A percentile compares a stretch with the other conserved stretches of the same genome.
phyloP scores from a whole-genome alignment of 768 basidiomycete genomes.

The Agaricus bisporus region DNA sequence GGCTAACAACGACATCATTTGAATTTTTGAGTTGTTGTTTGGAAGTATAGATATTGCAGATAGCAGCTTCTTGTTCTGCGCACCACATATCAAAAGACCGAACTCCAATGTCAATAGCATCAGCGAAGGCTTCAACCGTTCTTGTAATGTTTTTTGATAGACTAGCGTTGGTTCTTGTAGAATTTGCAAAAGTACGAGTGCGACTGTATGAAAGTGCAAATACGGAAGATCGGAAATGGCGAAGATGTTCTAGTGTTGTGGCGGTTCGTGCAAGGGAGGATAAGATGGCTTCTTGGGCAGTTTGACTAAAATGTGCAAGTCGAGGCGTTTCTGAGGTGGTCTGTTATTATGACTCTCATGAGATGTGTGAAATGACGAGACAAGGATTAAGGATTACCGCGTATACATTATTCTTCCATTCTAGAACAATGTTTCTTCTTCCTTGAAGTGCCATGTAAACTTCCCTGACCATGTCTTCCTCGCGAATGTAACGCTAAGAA shows the following conservation, averaged over 20 bases:
- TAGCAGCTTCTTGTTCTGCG: conserved; percentile 57
- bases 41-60: conserved; percentile 36
- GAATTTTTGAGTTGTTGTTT: not conserved
- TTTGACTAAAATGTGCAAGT: conserved; percentile 60
- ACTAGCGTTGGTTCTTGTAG: conserved; percentile 9
- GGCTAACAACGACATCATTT: conserved; percentile 44
- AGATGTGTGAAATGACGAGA: not conserved
- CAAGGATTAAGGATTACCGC: conserved; percentile 18
- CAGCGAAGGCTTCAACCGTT: conserved; percentile 79
- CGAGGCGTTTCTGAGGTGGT: conserved; percentile 47
- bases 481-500: conserved; percentile 61
- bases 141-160: conserved; percentile 30
- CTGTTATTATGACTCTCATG: conserved; percentile 21
- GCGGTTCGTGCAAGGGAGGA: conserved; percentile 51
- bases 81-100: conserved; percentile 64
- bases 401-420: conserved; percentile 27
- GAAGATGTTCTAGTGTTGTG: conserved; percentile 55
- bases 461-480: conserved; percentile 74
- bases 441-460: conserved; percentile 75
- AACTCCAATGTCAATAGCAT: conserved; percentile 61
- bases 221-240: conserved; percentile 50
- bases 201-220: conserved; percentile 27
- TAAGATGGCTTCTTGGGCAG: conserved; percentile 62
- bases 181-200: conserved; percentile 10
- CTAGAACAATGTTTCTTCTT: conserved; percentile 51